Evolutionary conservation across 140 eudicot species (phyloP), one percentile per base, ranked within the genome.

Genomic region (Senecio squalidus): DNA sequence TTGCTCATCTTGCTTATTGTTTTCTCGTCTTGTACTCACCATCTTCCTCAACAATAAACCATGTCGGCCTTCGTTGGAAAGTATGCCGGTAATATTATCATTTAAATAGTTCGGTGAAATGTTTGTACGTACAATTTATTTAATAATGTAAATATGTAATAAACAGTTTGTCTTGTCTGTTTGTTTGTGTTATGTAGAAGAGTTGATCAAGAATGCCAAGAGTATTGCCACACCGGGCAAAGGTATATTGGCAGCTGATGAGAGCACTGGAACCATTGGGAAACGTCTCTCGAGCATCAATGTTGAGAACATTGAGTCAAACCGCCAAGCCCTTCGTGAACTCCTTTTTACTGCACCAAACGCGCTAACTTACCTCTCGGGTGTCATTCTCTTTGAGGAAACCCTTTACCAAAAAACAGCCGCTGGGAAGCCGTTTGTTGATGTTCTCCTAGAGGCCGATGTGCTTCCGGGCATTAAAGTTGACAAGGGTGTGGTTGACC

Each of bases 61-160:
- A 89, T 89, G 97, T 85, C 95, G 40, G 95, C 97, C 84, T 89
- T 89, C 50, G 85, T 89, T 0, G 97, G 97, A 66, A 89, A 85
- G 72, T 89, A 82, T 47, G 85, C 97, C 22, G 97, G 97, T 89
- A 82, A 38, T n/a, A n/a, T n/a, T 54, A 54, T 25, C 56, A 17
- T 7, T 40, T 67, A 16, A 2, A 30, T 43, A n/a, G n/a, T n/a
- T n/a, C n/a, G n/a, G n/a, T n/a, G n/a, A n/a, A n/a, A n/a, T n/a
- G 11, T 15, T 29, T 45, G 9, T 55, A 29, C 5, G n/a, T 26
- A 3, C 10, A 10, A 34, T n/a, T n/a, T n/a, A n/a, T n/a, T n/a
- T n/a, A n/a, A n/a, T n/a, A n/a, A n/a, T n/a, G n/a, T n/a, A n/a
- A n/a, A n/a, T n/a, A n/a, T 21, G 20, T 63, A 31, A 49, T 25